Percentiles rank a stretch among this genome's conserved stretches.
phyloP scores from a whole-genome alignment of 495 filamentous ascomycete species.

The Chaetomium fimeti region DNA sequence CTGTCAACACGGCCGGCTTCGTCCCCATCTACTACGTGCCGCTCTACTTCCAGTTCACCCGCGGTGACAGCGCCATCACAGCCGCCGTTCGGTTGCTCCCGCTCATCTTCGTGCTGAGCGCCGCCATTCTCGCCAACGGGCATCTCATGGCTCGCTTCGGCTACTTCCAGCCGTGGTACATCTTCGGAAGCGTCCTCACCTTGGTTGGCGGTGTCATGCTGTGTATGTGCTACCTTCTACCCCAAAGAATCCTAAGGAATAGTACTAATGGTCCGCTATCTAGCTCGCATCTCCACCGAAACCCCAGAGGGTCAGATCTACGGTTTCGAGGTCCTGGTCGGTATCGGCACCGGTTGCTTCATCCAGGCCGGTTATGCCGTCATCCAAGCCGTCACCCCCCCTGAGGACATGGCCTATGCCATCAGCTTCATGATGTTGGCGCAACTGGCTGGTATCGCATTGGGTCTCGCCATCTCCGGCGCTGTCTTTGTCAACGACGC shows the following conservation, averaged over 20 bases:
- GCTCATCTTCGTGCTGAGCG: conserved; percentile 52
- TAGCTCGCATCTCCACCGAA: conserved; percentile 30
- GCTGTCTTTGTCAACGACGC: conserved; percentile 17
- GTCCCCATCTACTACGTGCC: conserved; percentile 52
- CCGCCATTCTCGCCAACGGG: conserved; percentile 49
- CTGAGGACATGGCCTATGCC: conserved; percentile 42
- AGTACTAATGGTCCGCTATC: neutral
- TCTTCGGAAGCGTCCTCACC: conserved; percentile 47
- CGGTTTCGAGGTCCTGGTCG: conserved; percentile 53
- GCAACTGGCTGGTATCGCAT: conserved; percentile 9
- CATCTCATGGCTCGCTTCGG: conserved; percentile 48
- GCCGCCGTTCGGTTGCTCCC: conserved; percentile 60
- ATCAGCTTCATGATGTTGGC: conserved; percentile 50
- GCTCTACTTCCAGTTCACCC: conserved; percentile 60
- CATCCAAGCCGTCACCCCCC: conserved; percentile 46
- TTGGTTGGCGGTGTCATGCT: conserved; percentile 53
- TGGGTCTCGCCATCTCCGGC: conserved; percentile 19
- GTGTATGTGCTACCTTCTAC: neutral
- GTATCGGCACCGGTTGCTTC: conserved; percentile 53
- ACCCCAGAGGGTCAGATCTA: conserved; percentile 48
- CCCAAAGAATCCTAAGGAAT: too few species aligned
- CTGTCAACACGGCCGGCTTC: conserved; percentile 38
- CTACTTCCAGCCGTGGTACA: conserved; percentile 61
- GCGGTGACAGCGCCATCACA: conserved; percentile 46
- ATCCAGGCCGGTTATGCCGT: conserved; percentile 53